Conservation (phyloP, 441 rosid species). For the Viola pubescens region DNA sequence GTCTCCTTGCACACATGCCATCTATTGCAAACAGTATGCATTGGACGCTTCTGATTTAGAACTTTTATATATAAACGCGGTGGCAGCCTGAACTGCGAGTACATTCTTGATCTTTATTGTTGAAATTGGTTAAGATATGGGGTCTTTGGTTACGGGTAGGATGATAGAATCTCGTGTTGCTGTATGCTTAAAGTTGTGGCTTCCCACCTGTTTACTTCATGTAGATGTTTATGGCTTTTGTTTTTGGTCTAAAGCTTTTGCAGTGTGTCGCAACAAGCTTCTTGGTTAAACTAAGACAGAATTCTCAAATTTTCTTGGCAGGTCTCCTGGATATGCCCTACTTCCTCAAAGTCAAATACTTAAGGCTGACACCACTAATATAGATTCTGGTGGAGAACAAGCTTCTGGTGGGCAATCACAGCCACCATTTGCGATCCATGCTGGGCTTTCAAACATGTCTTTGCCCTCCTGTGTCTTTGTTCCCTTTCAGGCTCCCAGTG, state of each 20-base stretch:
- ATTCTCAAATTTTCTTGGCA: slow-evolving; percentile 21
- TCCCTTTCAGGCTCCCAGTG: slow-evolving; percentile 34
- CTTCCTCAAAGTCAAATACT: slow-evolving; percentile 32
- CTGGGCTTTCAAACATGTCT: slow-evolving; percentile 25
- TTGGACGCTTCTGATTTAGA: too few relatives aligned
- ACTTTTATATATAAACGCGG: too few relatives aligned
- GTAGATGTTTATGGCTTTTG: background rate
- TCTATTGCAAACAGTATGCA: too few relatives aligned
- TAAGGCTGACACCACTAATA: slow-evolving; percentile 20
- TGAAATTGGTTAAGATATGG: background rate
- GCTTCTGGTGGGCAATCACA: slow-evolving; percentile 24
- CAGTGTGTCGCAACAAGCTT: background rate
- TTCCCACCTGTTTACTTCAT: background rate
- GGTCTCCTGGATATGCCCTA: slow-evolving; percentile 59
- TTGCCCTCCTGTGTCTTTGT: slow-evolving; percentile 29
- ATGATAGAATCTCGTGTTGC: background rate
- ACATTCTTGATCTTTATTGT: background rate
- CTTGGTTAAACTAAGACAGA: background rate
- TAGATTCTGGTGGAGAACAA: slow-evolving; percentile 24
- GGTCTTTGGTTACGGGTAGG: background rate
- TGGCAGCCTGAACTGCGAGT: background rate
- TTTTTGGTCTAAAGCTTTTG: background rate
- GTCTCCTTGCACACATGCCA: background rate
- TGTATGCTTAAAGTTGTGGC: background rate
- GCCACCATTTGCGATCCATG: slow-evolving; percentile 23